Evolutionary conservation across 106 monocot genomes (phyloP).

Genomic region (Dioscorea zingiberensis): DNA sequence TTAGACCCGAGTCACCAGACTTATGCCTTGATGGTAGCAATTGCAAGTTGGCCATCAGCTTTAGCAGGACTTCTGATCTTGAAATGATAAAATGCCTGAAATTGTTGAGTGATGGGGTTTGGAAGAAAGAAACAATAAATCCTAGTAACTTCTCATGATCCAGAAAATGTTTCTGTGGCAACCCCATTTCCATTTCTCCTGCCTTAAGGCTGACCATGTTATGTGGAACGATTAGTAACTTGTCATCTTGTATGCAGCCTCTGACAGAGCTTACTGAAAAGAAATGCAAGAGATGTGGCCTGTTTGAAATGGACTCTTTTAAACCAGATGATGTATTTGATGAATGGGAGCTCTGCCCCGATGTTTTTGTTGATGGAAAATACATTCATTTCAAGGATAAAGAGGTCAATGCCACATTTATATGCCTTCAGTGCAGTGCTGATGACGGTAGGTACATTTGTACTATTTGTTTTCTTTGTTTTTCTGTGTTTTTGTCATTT

Average conservation of each 20-base stretch:
- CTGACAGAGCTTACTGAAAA: conserved; percentile 73
- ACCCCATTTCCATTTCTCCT: neutral
- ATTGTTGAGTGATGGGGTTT: neutral
- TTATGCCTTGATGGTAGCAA: no score
- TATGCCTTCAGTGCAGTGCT: conserved; percentile 46
- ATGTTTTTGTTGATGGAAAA: conserved; percentile 65
- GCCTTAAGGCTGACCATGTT: neutral
- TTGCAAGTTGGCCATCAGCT: no score
- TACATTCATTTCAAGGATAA: conserved; percentile 53
- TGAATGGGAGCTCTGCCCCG: conserved; percentile 92
- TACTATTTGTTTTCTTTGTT: neutral
- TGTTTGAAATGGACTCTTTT: conserved; percentile 56
- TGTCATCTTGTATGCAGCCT: conserved; percentile 44
- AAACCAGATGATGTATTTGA: conserved; percentile 69
- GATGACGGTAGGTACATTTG: conserved; percentile 33
- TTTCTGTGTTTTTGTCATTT: neutral
- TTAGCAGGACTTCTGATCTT: no score
- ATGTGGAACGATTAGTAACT: neutral
- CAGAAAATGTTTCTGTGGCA: neutral
- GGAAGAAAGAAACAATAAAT: neutral
- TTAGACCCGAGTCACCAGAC: no score
- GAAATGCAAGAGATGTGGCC: conserved; percentile 93
- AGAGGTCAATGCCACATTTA: conserved; percentile 91
- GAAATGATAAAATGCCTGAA: neutral
- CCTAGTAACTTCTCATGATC: neutral